A percentile compares a stretch with the other conserved stretches of the same genome.
Conservation (phyloP, 345 rosid species). For the Heritiera fomes region DNA sequence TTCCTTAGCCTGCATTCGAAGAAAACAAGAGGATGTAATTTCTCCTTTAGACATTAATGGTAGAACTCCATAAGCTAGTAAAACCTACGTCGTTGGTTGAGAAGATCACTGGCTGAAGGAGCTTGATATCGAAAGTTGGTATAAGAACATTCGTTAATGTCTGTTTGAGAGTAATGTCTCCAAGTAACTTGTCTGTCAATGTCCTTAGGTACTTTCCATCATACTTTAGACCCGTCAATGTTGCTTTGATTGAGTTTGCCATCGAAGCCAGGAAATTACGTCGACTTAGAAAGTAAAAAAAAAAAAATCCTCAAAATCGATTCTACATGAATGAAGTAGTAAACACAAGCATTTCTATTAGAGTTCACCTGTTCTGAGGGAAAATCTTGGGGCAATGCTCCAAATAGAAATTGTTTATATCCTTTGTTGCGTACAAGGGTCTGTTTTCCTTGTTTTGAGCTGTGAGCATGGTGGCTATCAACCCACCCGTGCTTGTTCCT, state of each 20-base stretch:
- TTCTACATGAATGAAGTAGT: not conserved
- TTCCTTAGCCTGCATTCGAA: conserved; percentile 22
- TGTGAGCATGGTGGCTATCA: conserved; percentile 58
- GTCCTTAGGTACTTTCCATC: conserved; percentile 44
- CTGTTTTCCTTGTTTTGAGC: conserved; percentile 42
- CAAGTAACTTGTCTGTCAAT: conserved; percentile 34
- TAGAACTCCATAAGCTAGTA: not conserved
- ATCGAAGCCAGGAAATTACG: not conserved
- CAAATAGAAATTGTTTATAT: conserved; percentile 42
- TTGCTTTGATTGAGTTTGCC: not conserved
- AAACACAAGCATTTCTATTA: too few relatives aligned
- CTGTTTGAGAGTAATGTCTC: conserved; percentile 31
- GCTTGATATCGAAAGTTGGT: conserved; percentile 54
- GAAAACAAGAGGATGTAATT: not conserved
- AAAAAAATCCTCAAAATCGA: not conserved
- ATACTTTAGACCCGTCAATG: conserved; percentile 46
- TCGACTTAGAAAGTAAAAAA: not conserved
- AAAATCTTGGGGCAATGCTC: conserved; percentile 45
- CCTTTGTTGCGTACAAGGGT: conserved; percentile 52
- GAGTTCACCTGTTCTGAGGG: conserved; percentile 32
- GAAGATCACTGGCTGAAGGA: conserved; percentile 51
- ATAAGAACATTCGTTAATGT: conserved; percentile 49
- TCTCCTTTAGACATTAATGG: not conserved
- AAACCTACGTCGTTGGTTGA: conserved; percentile 37
- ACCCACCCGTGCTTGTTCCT: conserved; percentile 62